A percentile compares a stretch with the other conserved stretches of the same genome.
These are phyloP conservation scores for Rhizophlyctis rosea DNA, from an alignment of 192 early-diverging fungal genomes.

Conservation along the genomic window DNA sequence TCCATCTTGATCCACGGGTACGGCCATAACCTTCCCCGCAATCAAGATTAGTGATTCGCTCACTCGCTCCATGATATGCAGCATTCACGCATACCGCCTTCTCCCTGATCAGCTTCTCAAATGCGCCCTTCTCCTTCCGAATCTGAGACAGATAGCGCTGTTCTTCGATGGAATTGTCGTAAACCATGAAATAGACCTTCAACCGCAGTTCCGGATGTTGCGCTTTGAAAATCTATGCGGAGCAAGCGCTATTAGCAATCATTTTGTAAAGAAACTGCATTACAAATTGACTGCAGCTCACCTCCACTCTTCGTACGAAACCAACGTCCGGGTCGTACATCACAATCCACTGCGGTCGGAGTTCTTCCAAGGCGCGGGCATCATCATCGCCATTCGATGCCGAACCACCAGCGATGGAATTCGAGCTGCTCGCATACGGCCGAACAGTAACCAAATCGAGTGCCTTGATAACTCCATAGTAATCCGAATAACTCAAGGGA, in stretches of 20 bases:
- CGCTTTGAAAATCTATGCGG: slow-evolving; percentile 56
- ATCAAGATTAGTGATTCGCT: slow-evolving; percentile 2
- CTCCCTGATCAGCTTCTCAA: slow-evolving; percentile 86
- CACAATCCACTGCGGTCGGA: slow-evolving; percentile 76
- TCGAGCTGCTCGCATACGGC: slow-evolving; percentile 35
- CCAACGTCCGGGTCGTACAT: slow-evolving; percentile 88
- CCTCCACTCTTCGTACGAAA: slow-evolving; percentile 86
- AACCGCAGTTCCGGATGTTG: slow-evolving; percentile 48
- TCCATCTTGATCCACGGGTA: slow-evolving; percentile 68
- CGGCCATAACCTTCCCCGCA: slow-evolving; percentile 63
- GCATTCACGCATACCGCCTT: slow-evolving; percentile 63
- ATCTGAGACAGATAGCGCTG: slow-evolving; percentile 83
- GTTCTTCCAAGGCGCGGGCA: slow-evolving; percentile 57
- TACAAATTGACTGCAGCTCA: slow-evolving; percentile 19
- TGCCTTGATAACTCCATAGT: slow-evolving; percentile 29
- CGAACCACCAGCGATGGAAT: slow-evolving; percentile 23
- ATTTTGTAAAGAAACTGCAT: slow-evolving; percentile 5
- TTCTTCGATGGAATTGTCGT: slow-evolving; percentile 94
- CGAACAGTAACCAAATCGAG: slow-evolving; percentile 31
- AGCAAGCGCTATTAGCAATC: slow-evolving; percentile 4
- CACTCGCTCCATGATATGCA: background rate
- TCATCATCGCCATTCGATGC: slow-evolving; percentile 55
- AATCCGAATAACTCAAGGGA: slow-evolving; percentile 29
- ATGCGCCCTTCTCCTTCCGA: slow-evolving; percentile 87
- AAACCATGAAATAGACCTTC: slow-evolving; percentile 89